A percentile compares a stretch with the other conserved stretches of the same genome.
These are phyloP conservation scores for Xylaria hypoxylon DNA, from an alignment of 2,329 filamentous ascomycete species.

Conservation along the genomic window DNA sequence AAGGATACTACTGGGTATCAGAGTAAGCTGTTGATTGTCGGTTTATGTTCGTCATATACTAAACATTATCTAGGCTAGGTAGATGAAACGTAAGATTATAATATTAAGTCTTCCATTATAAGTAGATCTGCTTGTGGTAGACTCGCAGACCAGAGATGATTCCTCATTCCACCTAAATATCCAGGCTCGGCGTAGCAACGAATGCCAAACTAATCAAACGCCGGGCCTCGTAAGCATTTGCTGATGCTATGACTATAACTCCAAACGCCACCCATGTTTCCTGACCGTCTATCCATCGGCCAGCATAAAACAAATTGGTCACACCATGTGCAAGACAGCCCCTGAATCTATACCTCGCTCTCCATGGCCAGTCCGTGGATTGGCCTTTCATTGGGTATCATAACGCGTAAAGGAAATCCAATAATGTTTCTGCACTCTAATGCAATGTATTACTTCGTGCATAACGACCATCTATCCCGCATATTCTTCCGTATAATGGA, in stretches of 20 bases:
- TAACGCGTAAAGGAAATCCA: slow-evolving; percentile 43
- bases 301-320: slow-evolving; percentile 13
- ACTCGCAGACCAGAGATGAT: not conserved
- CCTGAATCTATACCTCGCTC: slow-evolving; percentile 33
- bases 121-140: not conserved
- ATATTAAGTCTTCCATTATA: slow-evolving; percentile 23
- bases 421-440: slow-evolving; percentile 32
- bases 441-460: slow-evolving; percentile 38
- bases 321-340: slow-evolving; percentile 16
- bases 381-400: slow-evolving; percentile 44
- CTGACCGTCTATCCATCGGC: slow-evolving; percentile 25
- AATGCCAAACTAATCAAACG: slow-evolving; percentile 5
- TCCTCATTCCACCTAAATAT: not conserved
- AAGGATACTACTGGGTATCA: not conserved
- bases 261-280: slow-evolving; percentile 26
- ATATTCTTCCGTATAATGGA: slow-evolving; percentile 38
- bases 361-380: slow-evolving; percentile 29
- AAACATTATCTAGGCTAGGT: not conserved
- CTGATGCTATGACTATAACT: slow-evolving; percentile 13
- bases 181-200: not conserved
- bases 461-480: slow-evolving; percentile 30
- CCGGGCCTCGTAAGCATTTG: slow-evolving; percentile 7
- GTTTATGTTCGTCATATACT: not conserved
- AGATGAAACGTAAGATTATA: slow-evolving; percentile 10
- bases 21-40: not conserved